phyloP scores from a whole-genome alignment of 768 basidiomycete genomes.

The Chalciporus chontae region DNA sequence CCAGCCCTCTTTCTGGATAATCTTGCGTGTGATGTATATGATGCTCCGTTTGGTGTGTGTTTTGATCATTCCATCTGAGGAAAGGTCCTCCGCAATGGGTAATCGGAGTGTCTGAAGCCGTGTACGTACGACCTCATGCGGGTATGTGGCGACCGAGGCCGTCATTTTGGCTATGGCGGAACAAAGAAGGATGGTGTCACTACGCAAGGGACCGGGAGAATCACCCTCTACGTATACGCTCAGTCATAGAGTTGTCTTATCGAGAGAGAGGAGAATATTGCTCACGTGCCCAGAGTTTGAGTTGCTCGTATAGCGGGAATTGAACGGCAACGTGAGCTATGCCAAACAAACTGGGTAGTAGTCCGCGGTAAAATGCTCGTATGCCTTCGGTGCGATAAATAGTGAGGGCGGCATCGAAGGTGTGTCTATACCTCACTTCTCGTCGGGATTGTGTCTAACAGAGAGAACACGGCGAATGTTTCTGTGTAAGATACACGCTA shows the following conservation, averaged over 20 bases:
- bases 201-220: slow-evolving; percentile 27
- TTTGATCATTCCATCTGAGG: slow-evolving; percentile 61
- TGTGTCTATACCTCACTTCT: slow-evolving; percentile 82
- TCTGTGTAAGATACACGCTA: not conserved
- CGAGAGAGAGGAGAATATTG: slow-evolving; percentile 23
- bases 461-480: slow-evolving; percentile 8
- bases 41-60: slow-evolving; percentile 59
- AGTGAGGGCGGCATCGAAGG: slow-evolving; percentile 81
- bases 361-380: slow-evolving; percentile 89
- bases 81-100: slow-evolving; percentile 55
- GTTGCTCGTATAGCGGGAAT: slow-evolving; percentile 92
- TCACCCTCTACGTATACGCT: slow-evolving; percentile 24
- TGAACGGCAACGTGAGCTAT: slow-evolving; percentile 96
- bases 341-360: slow-evolving; percentile 89
- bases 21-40: slow-evolving; percentile 65
- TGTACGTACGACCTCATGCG: slow-evolving; percentile 99
- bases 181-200: slow-evolving; percentile 73
- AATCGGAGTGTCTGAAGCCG: slow-evolving; percentile 83
- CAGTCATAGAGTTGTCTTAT: not conserved
- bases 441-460: slow-evolving; percentile 76
- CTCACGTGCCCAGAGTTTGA: slow-evolving; percentile 85
- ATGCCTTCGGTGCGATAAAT: slow-evolving; percentile 90
- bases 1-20: slow-evolving; percentile 84
- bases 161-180: slow-evolving; percentile 96
- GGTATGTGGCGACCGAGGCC: slow-evolving; percentile 93